Conservation (phyloP, 176 grass and related monocot species). For the Eragrostis curvula region DNA sequence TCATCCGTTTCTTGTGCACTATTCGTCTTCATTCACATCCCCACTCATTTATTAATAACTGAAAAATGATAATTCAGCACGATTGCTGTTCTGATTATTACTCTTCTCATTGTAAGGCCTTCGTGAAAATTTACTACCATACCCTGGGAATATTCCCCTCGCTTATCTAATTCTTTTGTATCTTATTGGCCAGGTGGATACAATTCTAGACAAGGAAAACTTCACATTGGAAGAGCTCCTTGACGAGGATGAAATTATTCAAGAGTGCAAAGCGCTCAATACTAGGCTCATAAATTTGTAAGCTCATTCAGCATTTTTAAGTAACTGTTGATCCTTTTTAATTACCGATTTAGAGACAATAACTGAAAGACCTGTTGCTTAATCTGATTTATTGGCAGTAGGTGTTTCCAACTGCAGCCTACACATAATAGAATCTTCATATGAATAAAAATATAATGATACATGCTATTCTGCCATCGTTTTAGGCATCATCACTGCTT, state of each 20-base stretch:
- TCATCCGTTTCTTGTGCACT: neutral
- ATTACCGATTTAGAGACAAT: neutral
- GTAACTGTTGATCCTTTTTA: neutral
- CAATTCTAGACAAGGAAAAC: constrained; percentile 90
- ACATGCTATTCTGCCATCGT: neutral
- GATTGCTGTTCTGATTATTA: neutral
- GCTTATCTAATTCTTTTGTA: neutral
- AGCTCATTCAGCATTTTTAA: neutral
- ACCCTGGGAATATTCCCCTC: neutral
- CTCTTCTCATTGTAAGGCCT: neutral
- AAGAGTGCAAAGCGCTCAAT: constrained; percentile 97
- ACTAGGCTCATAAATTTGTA: constrained; percentile 94
- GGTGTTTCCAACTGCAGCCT: too few relatives aligned
- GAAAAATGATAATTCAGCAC: neutral
- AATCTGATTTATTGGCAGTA: neutral
- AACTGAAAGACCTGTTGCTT: neutral
- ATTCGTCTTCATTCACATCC: neutral
- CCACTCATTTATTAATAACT: constrained; percentile 14
- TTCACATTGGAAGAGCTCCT: constrained; percentile 93
- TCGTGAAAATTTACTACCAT: neutral
- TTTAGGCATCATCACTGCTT: constrained; percentile 8
- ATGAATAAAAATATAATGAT: neutral
- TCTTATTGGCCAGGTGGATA: constrained; percentile 70
- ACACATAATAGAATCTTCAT: neutral
- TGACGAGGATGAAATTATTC: constrained; percentile 92